Evolutionary conservation across 306 rosid species (phyloP), one percentile per base, ranked within the genome.

Genomic region (Mimosa bimucronata): DNA sequence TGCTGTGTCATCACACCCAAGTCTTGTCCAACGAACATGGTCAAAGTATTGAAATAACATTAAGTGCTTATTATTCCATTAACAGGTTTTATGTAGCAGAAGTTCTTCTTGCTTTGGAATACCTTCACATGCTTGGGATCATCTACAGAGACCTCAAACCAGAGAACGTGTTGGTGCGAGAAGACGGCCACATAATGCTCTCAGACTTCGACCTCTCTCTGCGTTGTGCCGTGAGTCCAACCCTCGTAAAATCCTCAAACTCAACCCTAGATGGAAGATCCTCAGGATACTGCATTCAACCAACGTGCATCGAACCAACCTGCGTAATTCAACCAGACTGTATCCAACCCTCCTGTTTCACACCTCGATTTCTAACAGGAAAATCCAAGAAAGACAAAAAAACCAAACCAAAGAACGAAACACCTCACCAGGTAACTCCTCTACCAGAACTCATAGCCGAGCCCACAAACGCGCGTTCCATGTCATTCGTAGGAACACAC

Each of bases 141-240:
- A 88, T 95, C 78, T 95, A 95, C 87, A 87, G 99, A 87, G 99
- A 95, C 85, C 97, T 95, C 26, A 95, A 95, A 88, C 99, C 99
- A 2, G 99, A 95, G 84, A 95, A 95, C 75, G 99, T 95, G 76
- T 84, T 95, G 81, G 98, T 95, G 76, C 85, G 98, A 76, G 99
- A 95, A 87, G 99, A 95, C 69, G 99, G 99, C 57, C 99, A 95
- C 55, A 93, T 95, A 85, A 95, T 95, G 99, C 94, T 95, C 25
- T 91, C 99, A 3, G 99, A 95, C 84, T 95, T 95, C 26, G 99
- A 95, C 79, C 97, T 95, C 78, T 95, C 99, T 80, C 84, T 95
- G 60, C 85, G 98, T 84, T 95, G 99, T 41, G 88, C 89, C 2
- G 92, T 95, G 38, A 87, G 93, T 71, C 99, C 99, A 44, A 92